Conservation (phyloP, 2,329 filamentous ascomycete genomes). For the Colletotrichum tropicale region DNA sequence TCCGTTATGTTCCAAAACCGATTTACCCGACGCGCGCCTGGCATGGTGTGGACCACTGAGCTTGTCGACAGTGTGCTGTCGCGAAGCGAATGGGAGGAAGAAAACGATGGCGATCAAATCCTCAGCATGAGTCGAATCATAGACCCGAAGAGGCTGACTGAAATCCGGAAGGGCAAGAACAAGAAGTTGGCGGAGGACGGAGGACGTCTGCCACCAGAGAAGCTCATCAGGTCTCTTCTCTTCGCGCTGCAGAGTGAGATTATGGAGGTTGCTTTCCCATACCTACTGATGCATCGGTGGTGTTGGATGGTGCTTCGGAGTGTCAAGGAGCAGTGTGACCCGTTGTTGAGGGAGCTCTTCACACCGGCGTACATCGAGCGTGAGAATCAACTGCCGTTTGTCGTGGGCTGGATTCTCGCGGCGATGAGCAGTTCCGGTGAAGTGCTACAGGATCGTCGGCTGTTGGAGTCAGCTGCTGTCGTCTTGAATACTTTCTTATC, state of each 20-base stretch:
- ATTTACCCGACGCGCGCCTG: not conserved
- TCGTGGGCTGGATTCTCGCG: not conserved
- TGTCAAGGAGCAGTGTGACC: rapidly evolving
- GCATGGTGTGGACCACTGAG: not conserved
- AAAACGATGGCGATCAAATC: not conserved
- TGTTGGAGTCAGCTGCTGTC: not conserved
- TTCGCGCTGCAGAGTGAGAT: not conserved
- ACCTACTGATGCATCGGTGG: not conserved
- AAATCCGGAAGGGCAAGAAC: not conserved
- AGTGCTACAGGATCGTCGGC: not conserved
- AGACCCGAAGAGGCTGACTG: not conserved
- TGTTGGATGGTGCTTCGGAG: not conserved
- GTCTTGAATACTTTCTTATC: not conserved
- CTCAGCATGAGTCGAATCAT: not conserved
- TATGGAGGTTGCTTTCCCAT: not conserved
- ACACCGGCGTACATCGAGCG: not conserved
- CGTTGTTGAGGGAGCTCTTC: not conserved
- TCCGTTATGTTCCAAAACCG: not conserved
- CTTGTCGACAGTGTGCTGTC: not conserved
- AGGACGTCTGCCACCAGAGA: not conserved
- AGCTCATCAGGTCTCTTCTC: not conserved
- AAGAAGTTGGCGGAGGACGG: not conserved
- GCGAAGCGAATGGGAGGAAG: not conserved
- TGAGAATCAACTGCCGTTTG: not conserved
- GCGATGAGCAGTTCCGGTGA: not conserved